Evolutionary conservation across 768 basidiomycete species (phyloP).

Genomic region (Tricholoma sp.): DNA sequence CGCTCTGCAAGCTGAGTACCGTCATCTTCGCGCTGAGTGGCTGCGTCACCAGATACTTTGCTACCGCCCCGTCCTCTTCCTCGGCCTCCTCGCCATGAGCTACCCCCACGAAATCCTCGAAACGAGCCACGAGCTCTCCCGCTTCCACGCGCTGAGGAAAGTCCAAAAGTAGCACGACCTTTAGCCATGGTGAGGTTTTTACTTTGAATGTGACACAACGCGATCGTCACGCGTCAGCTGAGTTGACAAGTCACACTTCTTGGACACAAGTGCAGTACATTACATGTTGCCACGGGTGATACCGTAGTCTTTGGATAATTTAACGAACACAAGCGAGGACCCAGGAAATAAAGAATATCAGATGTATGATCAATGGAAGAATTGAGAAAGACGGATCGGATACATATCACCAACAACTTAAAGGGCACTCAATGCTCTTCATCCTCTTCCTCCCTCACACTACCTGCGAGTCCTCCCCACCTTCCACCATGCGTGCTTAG

Average conservation of each 20-base stretch:
- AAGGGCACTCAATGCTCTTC: conserved; percentile 28
- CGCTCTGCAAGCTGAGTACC: conserved; percentile 81
- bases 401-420: neutral
- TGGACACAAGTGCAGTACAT: neutral
- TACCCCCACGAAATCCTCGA: conserved; percentile 40
- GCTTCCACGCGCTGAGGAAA: conserved; percentile 45
- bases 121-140: conserved; percentile 40
- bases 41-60: conserved; percentile 39
- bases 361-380: neutral
- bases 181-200: conserved; percentile 38
- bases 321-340: neutral
- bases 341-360: neutral
- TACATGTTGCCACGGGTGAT: neutral
- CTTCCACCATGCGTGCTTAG: conserved; percentile 21
- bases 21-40: conserved; percentile 78
- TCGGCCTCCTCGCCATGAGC: conserved; percentile 49
- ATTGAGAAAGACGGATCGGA: too few relatives aligned
- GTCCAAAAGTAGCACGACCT: conserved; percentile 53
- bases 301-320: neutral
- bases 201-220: conserved; percentile 1
- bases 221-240: neutral
- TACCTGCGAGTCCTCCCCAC: conserved; percentile 26
- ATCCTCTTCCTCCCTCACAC: conserved; percentile 43
- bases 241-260: conserved; percentile 1
- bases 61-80: conserved; percentile 47